Evolutionary conservation across 2,329 filamentous ascomycete genomes (phyloP).

Genomic region (Macrophomina pseudophaseolina): DNA sequence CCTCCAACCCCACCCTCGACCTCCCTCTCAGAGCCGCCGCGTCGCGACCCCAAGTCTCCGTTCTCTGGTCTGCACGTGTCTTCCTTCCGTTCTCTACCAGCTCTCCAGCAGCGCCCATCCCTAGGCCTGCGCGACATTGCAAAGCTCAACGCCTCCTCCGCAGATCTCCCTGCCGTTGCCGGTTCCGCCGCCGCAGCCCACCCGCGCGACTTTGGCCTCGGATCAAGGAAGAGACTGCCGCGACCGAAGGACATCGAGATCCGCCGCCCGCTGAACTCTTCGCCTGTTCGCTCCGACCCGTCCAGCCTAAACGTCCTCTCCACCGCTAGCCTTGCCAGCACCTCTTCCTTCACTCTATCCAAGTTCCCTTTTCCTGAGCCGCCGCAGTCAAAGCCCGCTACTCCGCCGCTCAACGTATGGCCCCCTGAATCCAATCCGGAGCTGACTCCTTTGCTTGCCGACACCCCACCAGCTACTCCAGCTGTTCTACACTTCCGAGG

Average conservation of each 20-base stretch:
- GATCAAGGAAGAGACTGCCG: constrained; percentile 27
- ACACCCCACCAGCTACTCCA: constrained; percentile 44
- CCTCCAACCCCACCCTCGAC: constrained; percentile 34
- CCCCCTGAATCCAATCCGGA: neutral
- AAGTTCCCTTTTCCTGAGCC: constrained; percentile 38
- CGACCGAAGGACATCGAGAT: constrained; percentile 20
- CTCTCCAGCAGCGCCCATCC: constrained; percentile 36
- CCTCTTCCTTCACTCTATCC: constrained; percentile 42
- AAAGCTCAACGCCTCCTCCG: constrained; percentile 18
- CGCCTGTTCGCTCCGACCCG: constrained; percentile 30
- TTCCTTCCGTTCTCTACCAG: constrained; percentile 28
- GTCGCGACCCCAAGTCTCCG: constrained; percentile 29
- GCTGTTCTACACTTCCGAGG: constrained; percentile 47
- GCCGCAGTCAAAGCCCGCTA: constrained; percentile 33
- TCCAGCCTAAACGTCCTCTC: constrained; percentile 34
- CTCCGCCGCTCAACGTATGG: constrained; percentile 23
- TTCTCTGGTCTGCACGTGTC: constrained; percentile 32
- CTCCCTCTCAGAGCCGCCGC: constrained; percentile 37
- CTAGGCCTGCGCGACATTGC: constrained; percentile 33
- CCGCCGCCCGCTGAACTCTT: constrained; percentile 1
- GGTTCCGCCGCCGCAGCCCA: neutral
- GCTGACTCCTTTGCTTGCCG: constrained; percentile 31
- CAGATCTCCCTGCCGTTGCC: neutral
- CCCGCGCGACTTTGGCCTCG: constrained; percentile 16
- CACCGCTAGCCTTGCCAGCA: constrained; percentile 32